Percentiles rank a stretch among this genome's conserved stretches.
phyloP scores from a whole-genome alignment of 768 basidiomycete species.

The Tephrocybe sp. region DNA sequence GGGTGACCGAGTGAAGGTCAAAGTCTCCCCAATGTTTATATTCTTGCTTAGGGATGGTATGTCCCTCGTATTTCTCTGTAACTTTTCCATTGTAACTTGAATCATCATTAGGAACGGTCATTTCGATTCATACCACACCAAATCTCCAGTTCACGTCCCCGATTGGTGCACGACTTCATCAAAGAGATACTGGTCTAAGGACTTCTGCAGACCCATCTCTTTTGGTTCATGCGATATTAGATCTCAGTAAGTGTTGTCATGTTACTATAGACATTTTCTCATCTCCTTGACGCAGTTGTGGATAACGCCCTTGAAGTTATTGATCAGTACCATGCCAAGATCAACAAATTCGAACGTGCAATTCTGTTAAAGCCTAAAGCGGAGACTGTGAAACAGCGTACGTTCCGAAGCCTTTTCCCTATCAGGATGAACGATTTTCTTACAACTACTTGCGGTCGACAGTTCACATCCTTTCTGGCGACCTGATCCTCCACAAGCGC shows the following conservation, averaged over 20 bases:
- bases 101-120: constrained; percentile 44
- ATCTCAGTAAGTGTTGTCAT: constrained; percentile 35
- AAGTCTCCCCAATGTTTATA: constrained; percentile 58
- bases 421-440: neutral
- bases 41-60: constrained; percentile 62
- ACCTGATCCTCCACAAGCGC: constrained; percentile 70
- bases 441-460: neutral
- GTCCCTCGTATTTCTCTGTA: neutral
- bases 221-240: constrained; percentile 66
- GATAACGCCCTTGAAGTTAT: constrained; percentile 67
- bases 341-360: constrained; percentile 57
- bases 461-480: constrained; percentile 78
- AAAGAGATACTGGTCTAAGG: constrained; percentile 58
- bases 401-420: constrained; percentile 18
- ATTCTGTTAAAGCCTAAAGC: constrained; percentile 61
- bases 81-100: neutral
- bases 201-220: constrained; percentile 65
- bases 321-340: constrained; percentile 63
- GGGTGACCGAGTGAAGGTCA: constrained; percentile 54
- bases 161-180: constrained; percentile 54
- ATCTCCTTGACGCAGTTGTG: constrained; percentile 43
- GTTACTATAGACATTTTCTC: neutral
- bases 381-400: constrained; percentile 57
- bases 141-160: constrained; percentile 47
- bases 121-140: constrained; percentile 50